Percentiles rank a stretch among this genome's conserved stretches.
phyloP scores from a whole-genome alignment of 768 basidiomycete species.

The Tricholoma furcatifolium region DNA sequence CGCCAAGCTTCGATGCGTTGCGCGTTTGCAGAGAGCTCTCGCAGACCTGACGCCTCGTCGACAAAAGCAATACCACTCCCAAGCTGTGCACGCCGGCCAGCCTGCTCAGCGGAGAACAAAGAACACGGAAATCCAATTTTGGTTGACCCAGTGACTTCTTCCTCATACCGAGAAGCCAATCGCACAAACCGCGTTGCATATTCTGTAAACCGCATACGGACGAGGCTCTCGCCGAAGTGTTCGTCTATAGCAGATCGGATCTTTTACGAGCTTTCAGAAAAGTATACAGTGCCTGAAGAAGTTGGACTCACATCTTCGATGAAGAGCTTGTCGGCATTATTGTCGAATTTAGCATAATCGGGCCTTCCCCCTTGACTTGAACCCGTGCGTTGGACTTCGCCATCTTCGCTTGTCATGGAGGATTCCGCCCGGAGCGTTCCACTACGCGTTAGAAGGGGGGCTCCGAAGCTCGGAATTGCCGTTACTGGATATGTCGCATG shows the following conservation, averaged over 20 bases:
- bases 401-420: slow-evolving; percentile 61
- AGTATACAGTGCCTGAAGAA: not conserved
- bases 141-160: slow-evolving; percentile 77
- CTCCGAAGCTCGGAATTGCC: slow-evolving; percentile 35
- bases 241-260: slow-evolving; percentile 84
- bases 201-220: slow-evolving; percentile 87
- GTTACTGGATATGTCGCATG: slow-evolving; percentile 51
- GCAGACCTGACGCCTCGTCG: slow-evolving; percentile 64
- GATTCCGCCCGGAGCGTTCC: slow-evolving; percentile 67
- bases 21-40: slow-evolving; percentile 75
- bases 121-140: slow-evolving; percentile 69
- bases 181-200: slow-evolving; percentile 87
- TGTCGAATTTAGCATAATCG: slow-evolving; percentile 59
- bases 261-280: slow-evolving; percentile 36
- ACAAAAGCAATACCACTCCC: slow-evolving; percentile 82
- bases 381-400: slow-evolving; percentile 55
- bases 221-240: slow-evolving; percentile 87
- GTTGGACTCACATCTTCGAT: slow-evolving; percentile 82
- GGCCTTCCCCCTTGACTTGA: slow-evolving; percentile 57
- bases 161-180: slow-evolving; percentile 86
- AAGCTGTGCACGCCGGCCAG: slow-evolving; percentile 47
- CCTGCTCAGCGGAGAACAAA: slow-evolving; percentile 44
- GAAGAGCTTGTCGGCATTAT: slow-evolving; percentile 76
- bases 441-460: slow-evolving; percentile 50
- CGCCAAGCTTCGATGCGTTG: slow-evolving; percentile 94